Evolutionary conservation across 2,329 filamentous ascomycete species (phyloP).

Genomic region (Aspergillus eucalypticola): DNA sequence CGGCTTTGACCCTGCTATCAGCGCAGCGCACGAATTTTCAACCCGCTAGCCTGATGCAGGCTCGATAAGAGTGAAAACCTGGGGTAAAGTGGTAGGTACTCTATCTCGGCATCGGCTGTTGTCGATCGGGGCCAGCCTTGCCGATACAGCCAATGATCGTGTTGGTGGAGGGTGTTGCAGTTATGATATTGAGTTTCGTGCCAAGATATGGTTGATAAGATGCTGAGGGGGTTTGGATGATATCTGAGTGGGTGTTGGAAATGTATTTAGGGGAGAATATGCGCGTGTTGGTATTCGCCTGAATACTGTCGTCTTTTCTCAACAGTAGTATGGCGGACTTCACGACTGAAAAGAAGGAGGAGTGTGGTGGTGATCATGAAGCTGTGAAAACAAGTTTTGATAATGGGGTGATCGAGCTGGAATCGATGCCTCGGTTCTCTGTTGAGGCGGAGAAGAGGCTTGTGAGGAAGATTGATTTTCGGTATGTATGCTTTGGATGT

Average conservation of each 20-base stretch:
- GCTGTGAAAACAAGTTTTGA: constrained; percentile 11
- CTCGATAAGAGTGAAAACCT: background rate
- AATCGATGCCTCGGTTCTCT: constrained; percentile 18
- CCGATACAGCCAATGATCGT: constrained; percentile 24
- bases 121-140: constrained; percentile 12
- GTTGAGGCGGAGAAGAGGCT: constrained; percentile 21
- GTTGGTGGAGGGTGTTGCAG: background rate
- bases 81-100: background rate
- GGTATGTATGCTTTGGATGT: constrained; percentile 3
- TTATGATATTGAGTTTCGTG: background rate
- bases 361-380: background rate
- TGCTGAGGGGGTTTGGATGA: background rate
- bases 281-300: background rate
- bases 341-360: background rate
- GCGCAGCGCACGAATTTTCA: background rate
- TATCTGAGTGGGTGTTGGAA: background rate
- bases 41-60: background rate
- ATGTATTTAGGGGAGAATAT: background rate
- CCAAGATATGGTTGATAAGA: background rate
- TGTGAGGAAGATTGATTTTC: constrained; percentile 26
- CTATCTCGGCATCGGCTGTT: background rate
- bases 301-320: background rate
- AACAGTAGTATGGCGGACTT: background rate
- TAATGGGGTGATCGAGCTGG: constrained; percentile 15
- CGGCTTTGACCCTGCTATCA: background rate